Conservation (phyloP, 306 rosid species). For the Cucumis hystrix region DNA sequence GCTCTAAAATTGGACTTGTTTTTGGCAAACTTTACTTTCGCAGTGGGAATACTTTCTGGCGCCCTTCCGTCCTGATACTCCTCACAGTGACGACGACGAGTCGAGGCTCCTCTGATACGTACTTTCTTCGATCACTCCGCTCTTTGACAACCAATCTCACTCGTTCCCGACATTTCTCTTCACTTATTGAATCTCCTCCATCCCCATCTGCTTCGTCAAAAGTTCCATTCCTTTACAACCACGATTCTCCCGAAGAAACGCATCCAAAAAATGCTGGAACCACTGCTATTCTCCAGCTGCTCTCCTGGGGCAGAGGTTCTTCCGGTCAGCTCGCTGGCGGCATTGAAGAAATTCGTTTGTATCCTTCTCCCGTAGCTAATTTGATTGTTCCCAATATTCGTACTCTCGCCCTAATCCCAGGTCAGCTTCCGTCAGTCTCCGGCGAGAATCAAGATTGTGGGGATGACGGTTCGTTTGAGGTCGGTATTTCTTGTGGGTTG, state of each 20-base stretch:
- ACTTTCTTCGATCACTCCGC: slow-evolving; percentile 12
- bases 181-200: slow-evolving; percentile 4
- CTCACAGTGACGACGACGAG: background rate
- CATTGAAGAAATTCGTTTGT: slow-evolving; percentile 67
- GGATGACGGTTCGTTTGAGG: slow-evolving; percentile 15
- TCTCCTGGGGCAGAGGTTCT: slow-evolving; percentile 92
- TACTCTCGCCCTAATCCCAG: slow-evolving; percentile 40
- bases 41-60: background rate
- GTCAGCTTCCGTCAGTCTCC: slow-evolving; percentile 11
- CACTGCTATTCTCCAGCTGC: slow-evolving; percentile 39
- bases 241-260: slow-evolving; percentile 11
- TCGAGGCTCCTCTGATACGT: background rate
- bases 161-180: slow-evolving; percentile 17
- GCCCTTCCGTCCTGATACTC: background rate
- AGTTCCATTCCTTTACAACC: slow-evolving; percentile 47
- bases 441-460: background rate
- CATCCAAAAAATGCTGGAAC: slow-evolving; percentile 10
- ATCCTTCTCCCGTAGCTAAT: slow-evolving; percentile 72
- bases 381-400: slow-evolving; percentile 46
- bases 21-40: too few relatives aligned
- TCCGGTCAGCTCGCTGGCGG: slow-evolving; percentile 98
- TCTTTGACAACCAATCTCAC: slow-evolving; percentile 13
- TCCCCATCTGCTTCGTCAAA: slow-evolving; percentile 20
- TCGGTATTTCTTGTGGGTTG: slow-evolving; percentile 83
- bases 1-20: too few relatives aligned